Conservation (phyloP, 352 stramenopile genomes). For the Phytophthora tubulina region DNA sequence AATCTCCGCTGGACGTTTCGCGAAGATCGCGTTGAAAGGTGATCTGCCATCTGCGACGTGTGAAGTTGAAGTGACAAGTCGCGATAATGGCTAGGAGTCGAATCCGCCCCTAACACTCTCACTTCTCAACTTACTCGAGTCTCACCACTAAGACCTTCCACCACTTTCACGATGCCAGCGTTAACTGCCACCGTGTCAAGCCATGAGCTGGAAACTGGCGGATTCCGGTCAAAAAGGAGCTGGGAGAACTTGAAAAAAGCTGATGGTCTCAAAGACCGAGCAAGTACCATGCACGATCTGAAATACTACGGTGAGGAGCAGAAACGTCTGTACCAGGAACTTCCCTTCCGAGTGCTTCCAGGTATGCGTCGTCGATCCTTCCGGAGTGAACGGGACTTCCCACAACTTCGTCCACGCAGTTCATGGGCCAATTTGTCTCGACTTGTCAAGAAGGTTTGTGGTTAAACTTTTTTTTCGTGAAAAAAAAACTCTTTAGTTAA, state of each 20-base stretch:
- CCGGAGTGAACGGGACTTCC: constrained; percentile 68
- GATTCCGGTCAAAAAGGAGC: constrained; percentile 35
- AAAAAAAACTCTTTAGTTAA: not conserved
- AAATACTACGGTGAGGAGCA: constrained; percentile 79
- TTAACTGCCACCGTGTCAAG: constrained; percentile 20
- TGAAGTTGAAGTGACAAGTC: constrained; percentile 27
- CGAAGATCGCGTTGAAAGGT: constrained; percentile 9
- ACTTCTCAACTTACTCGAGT: constrained; percentile 25
- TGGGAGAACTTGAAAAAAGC: constrained; percentile 75
- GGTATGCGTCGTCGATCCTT: constrained; percentile 77
- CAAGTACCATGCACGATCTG: constrained; percentile 75
- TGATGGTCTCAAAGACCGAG: constrained; percentile 72
- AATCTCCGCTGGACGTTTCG: constrained; percentile 15
- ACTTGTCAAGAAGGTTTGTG: constrained; percentile 46
- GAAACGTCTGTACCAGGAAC: constrained; percentile 74
- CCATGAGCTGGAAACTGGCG: constrained; percentile 28
- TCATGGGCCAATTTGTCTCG: constrained; percentile 66
- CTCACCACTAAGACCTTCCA: not conserved
- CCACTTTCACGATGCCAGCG: constrained; percentile 7
- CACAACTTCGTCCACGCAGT: constrained; percentile 58
- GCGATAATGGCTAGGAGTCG: constrained; percentile 26
- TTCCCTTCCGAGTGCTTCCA: constrained; percentile 67
- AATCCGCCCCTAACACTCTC: constrained; percentile 7
- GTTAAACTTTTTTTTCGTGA: not conserved
- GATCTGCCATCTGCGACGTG: constrained; percentile 36